A percentile compares a stretch with the other conserved stretches of the same genome.
Evolutionary conservation across 2,329 filamentous ascomycete genomes (phyloP).

Genomic region (Bertia moriformis): DNA sequence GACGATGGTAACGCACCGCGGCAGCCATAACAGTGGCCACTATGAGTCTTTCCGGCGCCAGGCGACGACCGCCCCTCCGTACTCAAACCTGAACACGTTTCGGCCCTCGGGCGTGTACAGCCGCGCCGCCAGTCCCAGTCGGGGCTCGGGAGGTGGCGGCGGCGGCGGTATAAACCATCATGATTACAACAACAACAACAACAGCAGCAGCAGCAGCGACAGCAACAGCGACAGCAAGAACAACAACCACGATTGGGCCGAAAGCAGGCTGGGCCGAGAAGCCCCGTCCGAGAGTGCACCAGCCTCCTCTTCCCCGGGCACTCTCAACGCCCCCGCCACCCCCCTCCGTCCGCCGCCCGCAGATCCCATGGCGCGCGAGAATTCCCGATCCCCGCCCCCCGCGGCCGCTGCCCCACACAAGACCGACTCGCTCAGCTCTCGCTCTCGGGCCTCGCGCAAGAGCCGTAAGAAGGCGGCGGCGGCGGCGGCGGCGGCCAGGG

Average conservation of each 20-base stretch:
- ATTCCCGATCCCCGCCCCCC: conserved; percentile 6
- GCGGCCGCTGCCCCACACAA: conserved; percentile 21
- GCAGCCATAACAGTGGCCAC: conserved; percentile 87
- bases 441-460: not conserved
- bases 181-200: too few species aligned
- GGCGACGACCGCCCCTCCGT: conserved; percentile 62
- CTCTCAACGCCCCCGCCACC: too few species aligned
- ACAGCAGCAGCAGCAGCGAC: too few species aligned
- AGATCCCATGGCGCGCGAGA: conserved; percentile 2
- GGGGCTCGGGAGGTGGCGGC: too few species aligned
- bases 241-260: too few species aligned
- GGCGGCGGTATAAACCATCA: too few species aligned
- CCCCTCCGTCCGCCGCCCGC: too few species aligned
- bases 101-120: conserved; percentile 11
- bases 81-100: conserved; percentile 68
- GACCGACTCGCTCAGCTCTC: conserved; percentile 37
- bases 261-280: too few species aligned
- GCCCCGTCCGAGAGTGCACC: not conserved
- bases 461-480: not conserved
- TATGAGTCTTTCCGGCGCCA: conserved; percentile 93
- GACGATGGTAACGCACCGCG: conserved; percentile 82
- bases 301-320: not conserved
- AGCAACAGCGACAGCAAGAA: not conserved
- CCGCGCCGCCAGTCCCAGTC: not conserved
- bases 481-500: too few species aligned